Evolutionary conservation across 352 stramenopile species (phyloP).

Genomic region (Saprolegnia parasitica): DNA sequence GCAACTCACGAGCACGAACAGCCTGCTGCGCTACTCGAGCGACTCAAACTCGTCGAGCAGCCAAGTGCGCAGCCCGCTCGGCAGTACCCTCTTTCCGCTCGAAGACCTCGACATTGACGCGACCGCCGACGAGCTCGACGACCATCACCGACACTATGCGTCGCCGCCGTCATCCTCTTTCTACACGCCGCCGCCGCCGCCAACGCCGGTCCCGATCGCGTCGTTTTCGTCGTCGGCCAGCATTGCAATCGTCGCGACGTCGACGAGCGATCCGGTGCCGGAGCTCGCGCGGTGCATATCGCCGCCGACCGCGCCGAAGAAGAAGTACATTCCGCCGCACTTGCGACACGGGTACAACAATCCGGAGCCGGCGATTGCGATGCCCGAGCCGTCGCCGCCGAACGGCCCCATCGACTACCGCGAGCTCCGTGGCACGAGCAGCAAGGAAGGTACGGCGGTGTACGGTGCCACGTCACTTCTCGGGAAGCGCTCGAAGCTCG

Average conservation of each 20-base stretch:
- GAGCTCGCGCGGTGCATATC: conserved; percentile 18
- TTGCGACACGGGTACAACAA: conserved; percentile 11
- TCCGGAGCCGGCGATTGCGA: background rate
- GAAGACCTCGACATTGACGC: conserved; percentile 12
- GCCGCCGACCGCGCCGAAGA: conserved; percentile 3
- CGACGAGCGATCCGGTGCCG: background rate
- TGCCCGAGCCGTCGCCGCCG: background rate
- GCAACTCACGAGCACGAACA: background rate
- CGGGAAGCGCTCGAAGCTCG: conserved; percentile 66
- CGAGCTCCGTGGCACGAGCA: conserved; percentile 15
- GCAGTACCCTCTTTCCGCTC: conserved; percentile 19
- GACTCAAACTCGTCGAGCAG: conserved; percentile 5
- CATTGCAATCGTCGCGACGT: background rate
- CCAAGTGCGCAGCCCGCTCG: conserved; percentile 16
- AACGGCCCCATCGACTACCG: conserved; percentile 10
- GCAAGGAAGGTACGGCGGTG: conserved; percentile 32
- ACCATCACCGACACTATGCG: background rate
- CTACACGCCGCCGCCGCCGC: background rate
- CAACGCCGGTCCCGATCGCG: background rate
- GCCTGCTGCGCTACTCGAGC: background rate
- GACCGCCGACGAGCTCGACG: conserved; percentile 5
- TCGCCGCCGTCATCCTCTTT: too few relatives aligned
- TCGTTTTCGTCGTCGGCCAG: background rate
- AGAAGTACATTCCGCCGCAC: conserved; percentile 26
- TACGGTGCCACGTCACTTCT: conserved; percentile 78